phyloP scores from a whole-genome alignment of 139 green algal genomes.

The Zygnema cylindricum region DNA sequence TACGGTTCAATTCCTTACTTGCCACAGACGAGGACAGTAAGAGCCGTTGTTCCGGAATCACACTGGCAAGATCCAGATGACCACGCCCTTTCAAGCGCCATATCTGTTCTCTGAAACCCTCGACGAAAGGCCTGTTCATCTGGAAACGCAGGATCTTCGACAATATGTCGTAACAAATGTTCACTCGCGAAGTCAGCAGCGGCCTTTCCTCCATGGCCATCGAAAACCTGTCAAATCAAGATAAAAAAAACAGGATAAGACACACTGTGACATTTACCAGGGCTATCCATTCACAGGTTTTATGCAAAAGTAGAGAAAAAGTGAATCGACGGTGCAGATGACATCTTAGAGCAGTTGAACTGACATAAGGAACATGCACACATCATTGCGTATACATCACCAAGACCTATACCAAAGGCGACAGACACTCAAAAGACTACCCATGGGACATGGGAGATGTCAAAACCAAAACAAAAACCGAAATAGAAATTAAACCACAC shows the following conservation, averaged over 20 bases:
- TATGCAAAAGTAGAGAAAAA: neutral
- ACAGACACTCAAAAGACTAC: no score
- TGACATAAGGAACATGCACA: neutral
- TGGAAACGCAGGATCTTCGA: conserved; percentile 48
- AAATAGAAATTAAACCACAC: conserved; percentile 2
- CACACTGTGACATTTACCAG: neutral
- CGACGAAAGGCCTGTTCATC: neutral
- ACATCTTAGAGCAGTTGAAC: neutral
- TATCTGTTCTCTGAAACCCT: conserved; percentile 45
- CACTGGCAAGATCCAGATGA: neutral
- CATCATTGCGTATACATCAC: neutral
- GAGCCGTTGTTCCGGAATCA: conserved; percentile 63
- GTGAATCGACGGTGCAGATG: neutral
- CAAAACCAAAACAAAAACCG: neutral
- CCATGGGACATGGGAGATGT: no score
- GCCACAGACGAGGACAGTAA: conserved; percentile 60
- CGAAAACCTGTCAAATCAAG: conserved; percentile 42
- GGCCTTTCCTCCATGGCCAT: conserved; percentile 43
- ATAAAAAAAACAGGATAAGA: neutral
- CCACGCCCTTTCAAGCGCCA: neutral
- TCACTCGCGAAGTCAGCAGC: conserved; percentile 45
- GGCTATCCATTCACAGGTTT: neutral
- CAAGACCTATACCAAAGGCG: neutral
- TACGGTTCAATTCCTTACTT: conserved; percentile 44
- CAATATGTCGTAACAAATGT: conserved; percentile 42